Percentiles rank a stretch among this genome's conserved stretches.
Conservation (phyloP, 495 filamentous ascomycete genomes). For the Parmelia sp. region DNA sequence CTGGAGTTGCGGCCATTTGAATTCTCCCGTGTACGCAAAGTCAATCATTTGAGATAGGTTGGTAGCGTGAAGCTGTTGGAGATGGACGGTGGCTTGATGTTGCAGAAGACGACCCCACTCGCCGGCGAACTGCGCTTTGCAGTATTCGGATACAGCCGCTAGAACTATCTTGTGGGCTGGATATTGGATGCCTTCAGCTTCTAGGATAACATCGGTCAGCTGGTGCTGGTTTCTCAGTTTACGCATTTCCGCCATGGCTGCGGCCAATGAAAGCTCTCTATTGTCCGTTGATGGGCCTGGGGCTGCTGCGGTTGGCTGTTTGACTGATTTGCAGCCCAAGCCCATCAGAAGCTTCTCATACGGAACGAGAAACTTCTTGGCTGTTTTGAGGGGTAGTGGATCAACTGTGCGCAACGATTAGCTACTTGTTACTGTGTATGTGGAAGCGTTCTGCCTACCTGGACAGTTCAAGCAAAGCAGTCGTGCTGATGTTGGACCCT, state of each 20-base stretch:
- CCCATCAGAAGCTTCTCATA: slow-evolving; percentile 27
- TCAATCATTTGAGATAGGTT: slow-evolving; percentile 27
- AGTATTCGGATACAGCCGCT: slow-evolving; percentile 27
- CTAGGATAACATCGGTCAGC: slow-evolving; percentile 27
- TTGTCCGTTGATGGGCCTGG: slow-evolving; percentile 3
- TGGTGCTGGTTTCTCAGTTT: slow-evolving; percentile 21
- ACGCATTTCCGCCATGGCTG: not conserved
- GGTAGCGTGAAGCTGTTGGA: slow-evolving; percentile 16
- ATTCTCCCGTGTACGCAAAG: slow-evolving; percentile 28
- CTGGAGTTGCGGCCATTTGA: slow-evolving; percentile 20
- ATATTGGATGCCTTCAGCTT: slow-evolving; percentile 21
- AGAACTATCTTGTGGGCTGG: slow-evolving; percentile 28
- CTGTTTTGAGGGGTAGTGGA: slow-evolving; percentile 20
- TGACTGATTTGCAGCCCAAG: slow-evolving; percentile 26
- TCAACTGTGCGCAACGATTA: slow-evolving; percentile 11
- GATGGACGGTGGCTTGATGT: slow-evolving; percentile 11
- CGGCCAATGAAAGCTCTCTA: slow-evolving; percentile 10
- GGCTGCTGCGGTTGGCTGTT: slow-evolving; percentile 22
- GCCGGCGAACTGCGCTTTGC: slow-evolving; percentile 23
- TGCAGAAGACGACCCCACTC: slow-evolving; percentile 17
- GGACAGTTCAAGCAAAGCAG: slow-evolving; percentile 27
- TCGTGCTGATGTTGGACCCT: slow-evolving; percentile 20
- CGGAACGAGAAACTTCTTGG: slow-evolving; percentile 26
- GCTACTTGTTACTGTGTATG: no score
- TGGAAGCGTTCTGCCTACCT: slow-evolving; percentile 2